A percentile compares a stretch with the other conserved stretches of the same genome.
phyloP scores from a whole-genome alignment of 1,284 basidiomycete species.

The Spongiforma sp. region DNA sequence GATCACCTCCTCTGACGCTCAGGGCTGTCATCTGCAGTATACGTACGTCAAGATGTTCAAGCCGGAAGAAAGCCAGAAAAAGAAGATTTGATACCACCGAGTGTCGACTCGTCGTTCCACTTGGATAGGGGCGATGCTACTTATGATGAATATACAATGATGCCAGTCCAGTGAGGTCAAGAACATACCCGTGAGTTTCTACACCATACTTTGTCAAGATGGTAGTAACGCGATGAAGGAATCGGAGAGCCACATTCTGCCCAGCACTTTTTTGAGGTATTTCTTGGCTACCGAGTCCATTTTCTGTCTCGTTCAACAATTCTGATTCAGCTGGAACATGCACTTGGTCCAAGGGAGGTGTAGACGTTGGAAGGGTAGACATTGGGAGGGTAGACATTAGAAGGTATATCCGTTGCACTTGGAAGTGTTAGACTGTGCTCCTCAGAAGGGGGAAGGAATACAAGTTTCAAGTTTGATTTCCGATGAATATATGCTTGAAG shows the following conservation, averaged over 20 bases:
- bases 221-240: conserved; percentile 23
- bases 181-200: conserved; percentile 45
- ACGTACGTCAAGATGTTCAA: conserved; percentile 61
- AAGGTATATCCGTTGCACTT: too few species aligned
- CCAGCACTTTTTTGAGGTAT: not conserved
- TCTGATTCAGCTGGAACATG: too few species aligned
- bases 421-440: too few species aligned
- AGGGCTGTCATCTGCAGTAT: not conserved
- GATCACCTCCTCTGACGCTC: not conserved
- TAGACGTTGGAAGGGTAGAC: too few species aligned
- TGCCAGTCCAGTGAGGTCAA: not conserved
- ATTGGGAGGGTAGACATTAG: conserved; percentile 7
- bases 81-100: conserved; percentile 66
- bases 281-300: not conserved
- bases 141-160: too few species aligned
- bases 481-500: too few species aligned
- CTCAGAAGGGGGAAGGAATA: too few species aligned
- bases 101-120: conserved; percentile 51
- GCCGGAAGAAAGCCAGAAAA: conserved; percentile 69
- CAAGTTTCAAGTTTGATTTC: too few species aligned
- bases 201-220: conserved; percentile 33
- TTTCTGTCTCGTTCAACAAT: too few species aligned
- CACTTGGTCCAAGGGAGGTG: too few species aligned
- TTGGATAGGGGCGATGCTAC: conserved; percentile 58
- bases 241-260: conserved; percentile 10